A percentile compares a stretch with the other conserved stretches of the same genome.
Evolutionary conservation across 345 rosid species (phyloP).

Genomic region (Salix viminalis): DNA sequence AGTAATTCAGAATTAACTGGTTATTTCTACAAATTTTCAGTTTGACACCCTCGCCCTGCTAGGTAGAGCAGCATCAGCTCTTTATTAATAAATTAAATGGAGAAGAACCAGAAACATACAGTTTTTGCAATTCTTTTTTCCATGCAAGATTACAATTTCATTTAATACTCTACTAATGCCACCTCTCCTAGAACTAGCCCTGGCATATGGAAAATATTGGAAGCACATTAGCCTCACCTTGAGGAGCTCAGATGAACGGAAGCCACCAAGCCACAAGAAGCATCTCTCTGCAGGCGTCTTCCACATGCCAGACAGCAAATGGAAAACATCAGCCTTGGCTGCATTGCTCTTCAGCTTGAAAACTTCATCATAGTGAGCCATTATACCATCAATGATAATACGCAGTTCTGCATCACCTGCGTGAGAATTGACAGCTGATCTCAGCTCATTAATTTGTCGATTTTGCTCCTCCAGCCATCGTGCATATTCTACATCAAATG

Average conservation of each 20-base stretch:
- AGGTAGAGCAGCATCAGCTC: neutral
- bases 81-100: neutral
- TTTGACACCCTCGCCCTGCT: neutral
- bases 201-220: neutral
- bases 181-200: neutral
- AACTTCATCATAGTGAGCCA: constrained; percentile 91
- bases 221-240: constrained; percentile 48
- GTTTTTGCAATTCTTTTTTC: neutral
- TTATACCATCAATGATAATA: constrained; percentile 69
- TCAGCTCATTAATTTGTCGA: constrained; percentile 78
- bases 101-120: neutral
- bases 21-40: neutral
- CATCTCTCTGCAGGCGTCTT: constrained; percentile 99
- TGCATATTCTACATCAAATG: constrained; percentile 90
- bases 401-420: constrained; percentile 95
- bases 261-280: constrained; percentile 99
- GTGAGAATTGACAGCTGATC: constrained; percentile 89
- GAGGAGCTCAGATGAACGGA: constrained; percentile 95
- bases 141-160: neutral
- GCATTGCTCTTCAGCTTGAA: constrained; percentile 92
- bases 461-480: constrained; percentile 94
- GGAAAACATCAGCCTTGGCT: constrained; percentile 95
- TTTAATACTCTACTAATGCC: neutral
- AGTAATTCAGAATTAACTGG: neutral
- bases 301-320: constrained; percentile 98